A percentile compares a stretch with the other conserved stretches of the same genome.
These are phyloP conservation scores for Clavispora phyllophila DNA, from an alignment of 805 yeast genomes.

Conservation along the genomic window DNA sequence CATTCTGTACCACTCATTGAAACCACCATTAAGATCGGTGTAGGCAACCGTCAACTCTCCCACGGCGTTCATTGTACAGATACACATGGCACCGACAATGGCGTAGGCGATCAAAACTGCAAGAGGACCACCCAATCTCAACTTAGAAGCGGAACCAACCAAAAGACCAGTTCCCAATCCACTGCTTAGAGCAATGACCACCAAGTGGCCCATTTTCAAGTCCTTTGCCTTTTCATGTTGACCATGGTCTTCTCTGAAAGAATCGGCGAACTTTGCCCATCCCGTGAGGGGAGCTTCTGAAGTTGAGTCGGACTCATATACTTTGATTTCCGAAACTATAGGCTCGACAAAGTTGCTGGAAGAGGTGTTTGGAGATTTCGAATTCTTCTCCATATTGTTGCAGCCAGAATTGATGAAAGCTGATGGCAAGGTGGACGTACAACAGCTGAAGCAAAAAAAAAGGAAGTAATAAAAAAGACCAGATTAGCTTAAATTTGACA, in stretches of 20 bases:
- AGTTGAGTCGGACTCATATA: conserved; percentile 5
- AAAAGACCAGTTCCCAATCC: conserved; percentile 41
- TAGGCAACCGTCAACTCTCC: conserved; percentile 57
- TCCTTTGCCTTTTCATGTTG: conserved; percentile 3
- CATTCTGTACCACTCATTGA: conserved; percentile 24
- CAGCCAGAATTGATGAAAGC: not conserved
- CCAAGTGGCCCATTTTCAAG: conserved; percentile 24
- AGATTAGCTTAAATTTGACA: no score
- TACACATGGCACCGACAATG: conserved; percentile 23
- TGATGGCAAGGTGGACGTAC: not conserved
- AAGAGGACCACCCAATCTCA: conserved; percentile 22
- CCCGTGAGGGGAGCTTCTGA: conserved; percentile 3
- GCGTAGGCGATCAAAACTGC: conserved; percentile 21
- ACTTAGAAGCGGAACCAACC: conserved; percentile 35
- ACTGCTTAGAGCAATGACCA: conserved; percentile 29
- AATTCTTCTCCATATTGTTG: not conserved
- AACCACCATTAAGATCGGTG: conserved; percentile 41
- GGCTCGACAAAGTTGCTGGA: conserved; percentile 8
- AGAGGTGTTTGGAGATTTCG: not conserved
- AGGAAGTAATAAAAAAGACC: no score
- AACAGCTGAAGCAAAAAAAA: not conserved
- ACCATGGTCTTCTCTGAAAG: conserved; percentile 6
- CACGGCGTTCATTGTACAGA: conserved; percentile 34
- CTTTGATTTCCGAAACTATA: conserved; percentile 13
- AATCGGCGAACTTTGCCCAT: conserved; percentile 6